Conservation (phyloP, 2,329 filamentous ascomycete genomes). For the Colletotrichum cuscutae region DNA sequence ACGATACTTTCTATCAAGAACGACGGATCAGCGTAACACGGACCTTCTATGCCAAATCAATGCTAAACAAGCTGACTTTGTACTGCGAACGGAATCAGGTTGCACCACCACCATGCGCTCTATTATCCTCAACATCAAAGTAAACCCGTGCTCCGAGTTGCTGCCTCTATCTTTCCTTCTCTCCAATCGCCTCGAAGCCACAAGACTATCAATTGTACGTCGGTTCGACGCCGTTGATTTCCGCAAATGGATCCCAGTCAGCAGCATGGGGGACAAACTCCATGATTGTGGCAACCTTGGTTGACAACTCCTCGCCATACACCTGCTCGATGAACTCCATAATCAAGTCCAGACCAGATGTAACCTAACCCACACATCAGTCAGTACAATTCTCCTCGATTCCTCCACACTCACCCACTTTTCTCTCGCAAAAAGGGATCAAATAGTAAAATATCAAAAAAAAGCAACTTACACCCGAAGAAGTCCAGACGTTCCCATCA, state of each 20-base stretch:
- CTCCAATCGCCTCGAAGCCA: too few relatives aligned
- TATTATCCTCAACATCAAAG: neutral
- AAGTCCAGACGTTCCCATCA: constrained; percentile 75
- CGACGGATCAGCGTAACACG: too few relatives aligned
- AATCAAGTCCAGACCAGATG: constrained; percentile 48
- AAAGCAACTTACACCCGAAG: constrained; percentile 59
- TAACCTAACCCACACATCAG: constrained; percentile 40
- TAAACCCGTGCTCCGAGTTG: neutral
- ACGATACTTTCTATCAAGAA: too few relatives aligned
- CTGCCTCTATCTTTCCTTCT: neutral
- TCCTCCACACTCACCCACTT: neutral
- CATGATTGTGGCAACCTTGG: constrained; percentile 56
- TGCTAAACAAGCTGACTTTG: neutral
- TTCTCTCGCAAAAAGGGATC: neutral
- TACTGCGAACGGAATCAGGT: neutral
- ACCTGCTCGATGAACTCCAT: constrained; percentile 51
- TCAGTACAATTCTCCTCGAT: neutral
- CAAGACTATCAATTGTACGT: constrained; percentile 28
- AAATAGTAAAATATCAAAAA: neutral
- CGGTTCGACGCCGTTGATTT: constrained; percentile 39
- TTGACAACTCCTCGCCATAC: constrained; percentile 60
- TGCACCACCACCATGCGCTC: neutral
- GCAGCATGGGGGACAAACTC: constrained; percentile 59
- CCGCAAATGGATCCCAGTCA: constrained; percentile 43
- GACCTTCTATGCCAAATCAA: too few relatives aligned